These are phyloP conservation scores for Lasiodiplodia hormozganensis DNA, from an alignment of 2,329 filamentous ascomycete genomes.

Conservation along the genomic window DNA sequence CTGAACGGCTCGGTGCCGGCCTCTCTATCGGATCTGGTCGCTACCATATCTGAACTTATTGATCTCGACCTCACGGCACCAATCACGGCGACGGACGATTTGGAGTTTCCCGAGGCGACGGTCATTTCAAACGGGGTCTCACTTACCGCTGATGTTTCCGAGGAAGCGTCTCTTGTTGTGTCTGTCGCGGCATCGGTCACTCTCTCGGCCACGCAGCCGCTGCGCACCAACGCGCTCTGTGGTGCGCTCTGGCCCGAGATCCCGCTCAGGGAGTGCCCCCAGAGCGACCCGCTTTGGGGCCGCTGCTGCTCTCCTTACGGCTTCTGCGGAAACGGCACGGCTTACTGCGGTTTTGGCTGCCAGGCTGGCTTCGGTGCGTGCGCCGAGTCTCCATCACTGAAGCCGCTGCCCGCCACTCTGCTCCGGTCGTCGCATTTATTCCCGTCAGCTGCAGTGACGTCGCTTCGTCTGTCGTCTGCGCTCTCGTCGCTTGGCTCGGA, in stretches of 20 bases:
- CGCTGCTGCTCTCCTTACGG: slow-evolving; percentile 19
- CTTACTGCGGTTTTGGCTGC: slow-evolving; percentile 13
- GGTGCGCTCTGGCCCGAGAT: slow-evolving; percentile 5
- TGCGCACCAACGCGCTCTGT: slow-evolving; percentile 13
- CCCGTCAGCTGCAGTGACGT: too few relatives aligned
- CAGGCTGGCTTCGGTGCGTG: slow-evolving; percentile 1
- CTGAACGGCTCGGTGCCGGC: neutral
- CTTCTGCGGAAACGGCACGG: slow-evolving; percentile 8
- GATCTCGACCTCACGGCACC: neutral
- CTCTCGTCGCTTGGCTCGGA: too few relatives aligned
- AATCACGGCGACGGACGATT: neutral
- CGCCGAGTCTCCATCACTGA: neutral
- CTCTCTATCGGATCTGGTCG: neutral
- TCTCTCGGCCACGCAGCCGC: neutral
- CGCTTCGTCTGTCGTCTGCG: too few relatives aligned
- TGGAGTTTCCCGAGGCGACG: neutral
- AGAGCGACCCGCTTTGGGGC: neutral
- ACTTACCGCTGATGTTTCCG: neutral
- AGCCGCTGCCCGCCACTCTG: neutral
- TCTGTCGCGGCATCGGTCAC: neutral
- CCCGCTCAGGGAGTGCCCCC: neutral
- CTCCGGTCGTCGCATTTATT: too few relatives aligned
- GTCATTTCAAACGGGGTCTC: neutral
- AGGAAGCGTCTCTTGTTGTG: neutral
- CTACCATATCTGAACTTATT: neutral